Evolutionary conservation across 179 eudicot genomes (phyloP).

Genomic region (Patellifolia procumbens): DNA sequence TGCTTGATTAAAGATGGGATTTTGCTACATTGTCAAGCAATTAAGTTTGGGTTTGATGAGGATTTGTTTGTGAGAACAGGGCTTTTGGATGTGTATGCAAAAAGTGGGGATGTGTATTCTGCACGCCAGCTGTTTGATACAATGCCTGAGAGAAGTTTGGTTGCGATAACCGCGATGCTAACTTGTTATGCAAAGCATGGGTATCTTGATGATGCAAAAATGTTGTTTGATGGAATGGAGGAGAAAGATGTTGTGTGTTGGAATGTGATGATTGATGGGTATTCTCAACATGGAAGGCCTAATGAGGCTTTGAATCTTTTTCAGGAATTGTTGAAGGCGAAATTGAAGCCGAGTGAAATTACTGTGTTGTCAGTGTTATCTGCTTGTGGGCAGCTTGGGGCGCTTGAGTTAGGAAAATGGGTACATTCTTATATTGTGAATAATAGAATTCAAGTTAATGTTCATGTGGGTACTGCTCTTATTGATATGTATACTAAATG

Average conservation of each 20-base stretch:
- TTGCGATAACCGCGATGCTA: constrained; percentile 61
- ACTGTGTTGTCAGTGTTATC: constrained; percentile 59
- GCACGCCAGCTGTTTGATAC: constrained; percentile 60
- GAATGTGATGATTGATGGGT: constrained; percentile 79
- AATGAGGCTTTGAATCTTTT: constrained; percentile 50
- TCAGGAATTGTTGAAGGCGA: constrained; percentile 47
- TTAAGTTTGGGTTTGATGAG: constrained; percentile 44
- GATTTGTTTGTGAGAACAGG: constrained; percentile 63
- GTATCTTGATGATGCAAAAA: constrained; percentile 46
- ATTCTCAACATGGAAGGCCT: constrained; percentile 51
- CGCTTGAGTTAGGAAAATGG: constrained; percentile 57
- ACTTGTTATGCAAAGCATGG: constrained; percentile 67
- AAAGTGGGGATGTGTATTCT: constrained; percentile 48
- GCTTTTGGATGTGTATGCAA: constrained; percentile 58
- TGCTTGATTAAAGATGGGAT: constrained; percentile 41
- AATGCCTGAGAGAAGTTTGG: constrained; percentile 58
- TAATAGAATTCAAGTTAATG: constrained; percentile 43
- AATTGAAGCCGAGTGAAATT: constrained; percentile 47
- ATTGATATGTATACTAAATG: constrained; percentile 82
- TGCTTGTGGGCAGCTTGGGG: constrained; percentile 61
- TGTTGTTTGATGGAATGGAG: constrained; percentile 55
- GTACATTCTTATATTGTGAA: constrained; percentile 53
- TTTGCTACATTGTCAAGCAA: constrained; percentile 48
- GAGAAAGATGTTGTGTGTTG: constrained; percentile 67
- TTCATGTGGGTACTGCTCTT: constrained; percentile 53